These are phyloP conservation scores for Epichloe gansuensis DNA, from an alignment of 2,329 filamentous ascomycete genomes.

Conservation along the genomic window DNA sequence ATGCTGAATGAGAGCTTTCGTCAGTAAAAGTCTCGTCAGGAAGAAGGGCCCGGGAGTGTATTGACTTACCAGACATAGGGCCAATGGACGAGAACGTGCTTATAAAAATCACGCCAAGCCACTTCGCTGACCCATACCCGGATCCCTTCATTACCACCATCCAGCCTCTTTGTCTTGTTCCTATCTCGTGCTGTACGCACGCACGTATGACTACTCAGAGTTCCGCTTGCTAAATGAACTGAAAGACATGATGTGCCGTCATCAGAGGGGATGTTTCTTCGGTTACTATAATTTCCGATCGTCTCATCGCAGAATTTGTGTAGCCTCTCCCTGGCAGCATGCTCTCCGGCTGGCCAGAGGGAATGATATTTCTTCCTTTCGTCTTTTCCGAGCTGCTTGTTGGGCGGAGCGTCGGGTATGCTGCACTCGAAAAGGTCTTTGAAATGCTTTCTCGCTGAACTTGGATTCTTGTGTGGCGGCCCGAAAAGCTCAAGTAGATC, in stretches of 20 bases:
- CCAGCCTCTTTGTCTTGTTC: conserved; percentile 52
- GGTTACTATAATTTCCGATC: conserved; percentile 46
- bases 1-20: conserved; percentile 22
- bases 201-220: conserved; percentile 53
- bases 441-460: conserved; percentile 29
- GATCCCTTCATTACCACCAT: conserved; percentile 53
- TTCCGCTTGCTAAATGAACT: conserved; percentile 58
- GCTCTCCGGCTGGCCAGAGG: conserved; percentile 65
- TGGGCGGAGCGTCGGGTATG: conserved; percentile 49
- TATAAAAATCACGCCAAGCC: conserved; percentile 82
- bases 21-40: not conserved
- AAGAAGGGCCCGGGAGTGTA: not conserved
- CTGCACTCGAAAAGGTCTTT: conserved; percentile 42
- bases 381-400: conserved; percentile 46
- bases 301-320: conserved; percentile 54
- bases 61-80: conserved; percentile 58
- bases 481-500: conserved; percentile 52
- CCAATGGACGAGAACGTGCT: conserved; percentile 73
- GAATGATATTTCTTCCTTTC: conserved; percentile 43
- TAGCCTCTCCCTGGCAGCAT: conserved; percentile 53
- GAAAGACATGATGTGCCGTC: conserved; percentile 56
- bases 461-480: conserved; percentile 25
- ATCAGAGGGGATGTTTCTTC: conserved; percentile 52
- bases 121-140: conserved; percentile 69
- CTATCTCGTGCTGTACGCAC: conserved; percentile 48